Evolutionary conservation across 352 stramenopile genomes (phyloP).

Genomic region (Phytophthora meadii): DNA sequence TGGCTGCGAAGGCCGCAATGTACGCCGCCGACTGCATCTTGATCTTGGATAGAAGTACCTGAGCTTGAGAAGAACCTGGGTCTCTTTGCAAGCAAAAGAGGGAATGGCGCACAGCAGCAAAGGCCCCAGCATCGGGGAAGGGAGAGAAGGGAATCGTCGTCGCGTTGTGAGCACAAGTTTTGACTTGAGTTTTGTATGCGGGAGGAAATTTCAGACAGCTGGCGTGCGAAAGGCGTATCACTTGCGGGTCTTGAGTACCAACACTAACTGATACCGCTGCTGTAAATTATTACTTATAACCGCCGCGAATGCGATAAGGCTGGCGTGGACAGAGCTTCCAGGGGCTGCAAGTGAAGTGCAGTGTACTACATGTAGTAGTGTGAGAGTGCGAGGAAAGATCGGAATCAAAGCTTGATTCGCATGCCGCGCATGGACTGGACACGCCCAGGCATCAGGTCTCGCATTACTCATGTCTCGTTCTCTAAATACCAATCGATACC

Average conservation of each 20-base stretch:
- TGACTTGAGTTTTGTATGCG: conserved; percentile 30
- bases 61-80: conserved; percentile 8
- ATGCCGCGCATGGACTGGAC: neutral
- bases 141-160: conserved; percentile 27
- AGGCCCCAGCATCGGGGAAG: neutral
- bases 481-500: no score
- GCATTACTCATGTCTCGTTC: no score
- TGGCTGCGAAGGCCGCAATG: conserved; percentile 32
- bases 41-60: neutral
- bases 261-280: no score
- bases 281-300: no score
- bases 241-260: no score
- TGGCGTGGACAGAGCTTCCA: no score
- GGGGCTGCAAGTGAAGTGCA: no score
- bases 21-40: conserved; percentile 41
- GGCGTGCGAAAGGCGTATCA: conserved; percentile 2
- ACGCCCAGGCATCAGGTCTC: neutral
- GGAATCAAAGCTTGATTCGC: neutral
- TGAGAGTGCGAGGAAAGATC: no score
- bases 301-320: no score
- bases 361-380: no score
- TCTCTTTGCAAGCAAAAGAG: conserved; percentile 49
- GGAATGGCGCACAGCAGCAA: conserved; percentile 35
- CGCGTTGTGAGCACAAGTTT: neutral
- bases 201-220: conserved; percentile 29